Conservation (phyloP, 2,329 filamentous ascomycete genomes). For the Orbilia ellipsospora region DNA sequence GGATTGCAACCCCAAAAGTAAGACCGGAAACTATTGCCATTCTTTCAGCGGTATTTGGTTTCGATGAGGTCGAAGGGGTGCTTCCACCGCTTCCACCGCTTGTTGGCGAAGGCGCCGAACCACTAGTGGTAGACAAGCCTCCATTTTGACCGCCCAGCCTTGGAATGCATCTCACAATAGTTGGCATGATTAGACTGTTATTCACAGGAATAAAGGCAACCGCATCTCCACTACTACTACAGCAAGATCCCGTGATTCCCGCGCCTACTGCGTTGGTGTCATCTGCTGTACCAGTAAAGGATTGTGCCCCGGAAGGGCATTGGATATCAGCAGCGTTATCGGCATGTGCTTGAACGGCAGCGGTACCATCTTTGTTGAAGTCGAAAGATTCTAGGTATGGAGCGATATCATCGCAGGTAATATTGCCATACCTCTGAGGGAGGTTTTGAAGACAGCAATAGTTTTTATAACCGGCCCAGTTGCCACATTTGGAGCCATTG, state of each 20-base stretch:
- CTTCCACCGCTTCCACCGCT: neutral
- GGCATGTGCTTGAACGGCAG: neutral
- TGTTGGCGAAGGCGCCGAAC: neutral
- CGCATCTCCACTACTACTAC: neutral
- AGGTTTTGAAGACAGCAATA: conserved; percentile 11
- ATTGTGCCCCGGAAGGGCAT: neutral
- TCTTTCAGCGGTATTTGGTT: neutral
- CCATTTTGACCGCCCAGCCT: conserved; percentile 3
- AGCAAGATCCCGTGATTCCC: conserved; percentile 1
- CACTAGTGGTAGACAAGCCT: neutral
- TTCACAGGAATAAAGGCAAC: neutral
- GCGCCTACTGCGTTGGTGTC: neutral
- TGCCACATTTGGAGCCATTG: conserved; percentile 3
- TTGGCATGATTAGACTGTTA: neutral
- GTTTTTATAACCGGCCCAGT: conserved; percentile 8
- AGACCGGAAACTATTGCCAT: neutral
- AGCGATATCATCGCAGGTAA: conserved; percentile 8
- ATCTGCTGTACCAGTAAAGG: neutral
- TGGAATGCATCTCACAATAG: conserved; percentile 15
- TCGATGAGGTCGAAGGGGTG: neutral
- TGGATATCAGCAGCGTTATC: neutral
- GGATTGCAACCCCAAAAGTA: neutral
- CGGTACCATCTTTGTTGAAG: conserved; percentile 1
- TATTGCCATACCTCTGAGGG: neutral
- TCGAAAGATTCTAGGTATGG: neutral